Conservation (phyloP, 1,284 basidiomycete species). For the Ustilago loliicola region DNA sequence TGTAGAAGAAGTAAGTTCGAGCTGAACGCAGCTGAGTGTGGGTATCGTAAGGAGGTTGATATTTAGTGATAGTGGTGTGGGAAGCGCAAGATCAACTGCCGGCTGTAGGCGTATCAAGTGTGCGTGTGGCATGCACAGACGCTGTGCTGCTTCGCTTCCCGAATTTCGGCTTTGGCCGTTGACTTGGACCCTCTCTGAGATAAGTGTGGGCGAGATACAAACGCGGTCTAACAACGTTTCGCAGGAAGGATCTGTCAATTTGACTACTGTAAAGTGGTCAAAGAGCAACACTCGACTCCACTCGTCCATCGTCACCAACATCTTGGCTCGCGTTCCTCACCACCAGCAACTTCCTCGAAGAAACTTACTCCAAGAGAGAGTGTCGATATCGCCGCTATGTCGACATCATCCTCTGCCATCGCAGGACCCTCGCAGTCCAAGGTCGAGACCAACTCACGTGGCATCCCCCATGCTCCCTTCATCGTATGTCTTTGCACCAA, state of each 20-base stretch:
- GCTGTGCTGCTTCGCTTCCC: slow-evolving; percentile 5
- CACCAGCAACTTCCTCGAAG: neutral
- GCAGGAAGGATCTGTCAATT: slow-evolving; percentile 7
- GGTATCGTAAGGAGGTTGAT: neutral
- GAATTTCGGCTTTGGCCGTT: slow-evolving; percentile 36
- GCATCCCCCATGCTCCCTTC: slow-evolving; percentile 94
- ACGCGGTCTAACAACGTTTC: slow-evolving; percentile 9
- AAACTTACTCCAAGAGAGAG: no score
- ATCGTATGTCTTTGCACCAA: slow-evolving; percentile 77
- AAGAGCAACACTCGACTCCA: slow-evolving; percentile 14
- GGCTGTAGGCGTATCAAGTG: neutral
- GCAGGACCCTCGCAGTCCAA: slow-evolving; percentile 38
- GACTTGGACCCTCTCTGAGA: slow-evolving; percentile 24
- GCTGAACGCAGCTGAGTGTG: neutral
- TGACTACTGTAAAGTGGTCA: neutral
- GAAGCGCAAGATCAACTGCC: neutral
- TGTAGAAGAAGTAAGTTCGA: neutral
- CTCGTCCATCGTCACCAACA: neutral
- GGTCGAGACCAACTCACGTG: slow-evolving; percentile 78
- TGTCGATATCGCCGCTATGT: slow-evolving; percentile 10
- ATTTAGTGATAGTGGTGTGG: neutral
- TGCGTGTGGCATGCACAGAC: slow-evolving; percentile 28
- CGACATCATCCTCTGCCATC: slow-evolving; percentile 29
- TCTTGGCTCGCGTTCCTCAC: neutral
- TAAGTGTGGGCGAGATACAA: neutral